A percentile compares a stretch with the other conserved stretches of the same genome.
phyloP scores from a whole-genome alignment of 2,329 filamentous ascomycete genomes.

The Diaporthe vaccinii region DNA sequence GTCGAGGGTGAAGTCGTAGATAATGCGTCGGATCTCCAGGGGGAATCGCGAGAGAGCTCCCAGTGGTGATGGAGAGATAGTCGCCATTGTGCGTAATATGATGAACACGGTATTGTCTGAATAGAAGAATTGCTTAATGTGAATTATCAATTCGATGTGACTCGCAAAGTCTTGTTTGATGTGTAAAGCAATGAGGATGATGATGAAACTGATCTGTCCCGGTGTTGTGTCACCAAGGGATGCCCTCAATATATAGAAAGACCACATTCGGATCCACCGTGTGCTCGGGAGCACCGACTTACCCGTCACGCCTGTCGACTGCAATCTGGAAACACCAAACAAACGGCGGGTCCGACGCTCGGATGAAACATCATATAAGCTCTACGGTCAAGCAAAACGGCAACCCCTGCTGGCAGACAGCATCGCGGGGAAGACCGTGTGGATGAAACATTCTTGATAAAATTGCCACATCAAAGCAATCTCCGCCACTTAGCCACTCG shows the following conservation, averaged over 20 bases:
- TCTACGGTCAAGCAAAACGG: neutral
- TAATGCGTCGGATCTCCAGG: slow-evolving; percentile 6
- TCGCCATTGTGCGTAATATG: neutral
- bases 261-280: neutral
- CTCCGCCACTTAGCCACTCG: neutral
- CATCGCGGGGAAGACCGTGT: neutral
- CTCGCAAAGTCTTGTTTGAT: neutral
- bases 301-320: neutral
- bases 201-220: neutral
- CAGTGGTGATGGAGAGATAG: neutral
- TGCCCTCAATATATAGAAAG: neutral
- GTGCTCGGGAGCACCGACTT: neutral
- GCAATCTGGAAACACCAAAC: neutral
- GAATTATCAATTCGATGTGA: neutral
- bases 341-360: slow-evolving; percentile 14
- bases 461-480: neutral
- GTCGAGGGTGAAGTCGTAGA: slow-evolving; percentile 13
- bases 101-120: neutral
- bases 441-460: neutral
- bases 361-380: slow-evolving; percentile 6
- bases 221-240: neutral
- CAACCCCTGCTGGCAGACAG: neutral
- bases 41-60: neutral
- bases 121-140: neutral
- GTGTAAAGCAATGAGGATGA: neutral